Evolutionary conservation across 2,329 filamentous ascomycete species (phyloP).

Genomic region (Davidsoniella eucalypti): DNA sequence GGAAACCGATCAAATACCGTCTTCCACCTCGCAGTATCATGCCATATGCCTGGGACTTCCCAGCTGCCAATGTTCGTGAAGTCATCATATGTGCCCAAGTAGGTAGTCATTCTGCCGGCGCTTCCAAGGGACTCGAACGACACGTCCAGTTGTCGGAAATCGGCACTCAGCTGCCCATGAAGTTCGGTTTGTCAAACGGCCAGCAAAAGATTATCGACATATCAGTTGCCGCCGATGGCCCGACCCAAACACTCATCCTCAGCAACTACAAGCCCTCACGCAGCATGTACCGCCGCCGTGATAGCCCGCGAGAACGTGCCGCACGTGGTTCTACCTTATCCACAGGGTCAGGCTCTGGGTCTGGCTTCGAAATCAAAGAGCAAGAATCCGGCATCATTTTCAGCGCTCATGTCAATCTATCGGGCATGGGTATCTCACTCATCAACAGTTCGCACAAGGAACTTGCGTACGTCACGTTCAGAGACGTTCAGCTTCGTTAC

Average conservation of each 20-base stretch:
- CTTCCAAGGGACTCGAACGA: constrained; percentile 45
- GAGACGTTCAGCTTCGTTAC: constrained; percentile 80
- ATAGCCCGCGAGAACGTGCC: constrained; percentile 6
- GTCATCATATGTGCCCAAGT: constrained; percentile 59
- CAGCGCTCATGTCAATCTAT: constrained; percentile 72
- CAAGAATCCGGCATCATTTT: constrained; percentile 78
- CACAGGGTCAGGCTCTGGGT: background rate
- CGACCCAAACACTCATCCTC: constrained; percentile 83
- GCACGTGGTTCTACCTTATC: constrained; percentile 1
- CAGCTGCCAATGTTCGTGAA: constrained; percentile 90
- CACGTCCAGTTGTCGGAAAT: constrained; percentile 94
- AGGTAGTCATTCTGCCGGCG: constrained; percentile 14
- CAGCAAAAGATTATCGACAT: constrained; percentile 85
- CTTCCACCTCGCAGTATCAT: constrained; percentile 91
- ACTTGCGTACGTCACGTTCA: constrained; percentile 80
- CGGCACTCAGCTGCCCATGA: constrained; percentile 89
- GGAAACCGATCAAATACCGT: constrained; percentile 83
- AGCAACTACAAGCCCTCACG: constrained; percentile 88
- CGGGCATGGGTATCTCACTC: constrained; percentile 81
- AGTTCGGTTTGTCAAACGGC: constrained; percentile 51
- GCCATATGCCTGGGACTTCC: constrained; percentile 99
- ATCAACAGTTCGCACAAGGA: constrained; percentile 87
- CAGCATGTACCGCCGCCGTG: constrained; percentile 52
- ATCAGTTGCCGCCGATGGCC: constrained; percentile 87
- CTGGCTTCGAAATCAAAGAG: constrained; percentile 87